phyloP scores from a whole-genome alignment of 192 early-diverging fungal genomes.

The Gigaspora rosea region DNA sequence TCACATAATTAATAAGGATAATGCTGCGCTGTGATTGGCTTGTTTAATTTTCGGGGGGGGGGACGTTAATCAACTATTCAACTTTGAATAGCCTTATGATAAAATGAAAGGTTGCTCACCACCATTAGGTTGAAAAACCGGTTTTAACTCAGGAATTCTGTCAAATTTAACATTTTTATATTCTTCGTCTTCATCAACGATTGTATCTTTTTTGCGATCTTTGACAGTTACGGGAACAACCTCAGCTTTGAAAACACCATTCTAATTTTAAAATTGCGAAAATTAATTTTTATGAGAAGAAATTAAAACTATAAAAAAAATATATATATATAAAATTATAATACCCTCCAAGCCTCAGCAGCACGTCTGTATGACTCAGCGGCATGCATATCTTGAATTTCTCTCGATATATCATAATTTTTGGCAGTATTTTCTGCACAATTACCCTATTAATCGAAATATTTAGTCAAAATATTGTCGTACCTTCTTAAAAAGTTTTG shows the following conservation, averaged over 20 bases:
- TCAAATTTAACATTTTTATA: slow-evolving; percentile 92
- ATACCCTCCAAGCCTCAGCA: slow-evolving; percentile 79
- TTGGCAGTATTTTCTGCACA: slow-evolving; percentile 87
- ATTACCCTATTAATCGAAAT: slow-evolving; percentile 51
- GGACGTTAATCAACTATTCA: no score
- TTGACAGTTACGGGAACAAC: slow-evolving; percentile 83
- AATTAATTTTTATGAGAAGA: no score
- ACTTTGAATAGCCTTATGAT: no score
- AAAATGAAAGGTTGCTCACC: no score
- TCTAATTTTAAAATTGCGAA: slow-evolving; percentile 8
- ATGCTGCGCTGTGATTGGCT: no score
- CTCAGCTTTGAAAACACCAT: slow-evolving; percentile 80
- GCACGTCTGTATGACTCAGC: slow-evolving; percentile 83
- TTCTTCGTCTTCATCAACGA: slow-evolving; percentile 88
- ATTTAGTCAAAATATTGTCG: neutral
- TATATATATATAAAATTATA: neutral
- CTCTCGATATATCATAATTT: slow-evolving; percentile 83
- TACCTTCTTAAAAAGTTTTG: neutral
- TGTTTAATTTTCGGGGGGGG: no score
- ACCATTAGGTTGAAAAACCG: slow-evolving; percentile 81
- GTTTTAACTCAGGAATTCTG: slow-evolving; percentile 74
- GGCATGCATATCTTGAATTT: slow-evolving; percentile 90
- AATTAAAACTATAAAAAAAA: no score
- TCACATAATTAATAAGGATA: no score
- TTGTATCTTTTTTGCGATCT: slow-evolving; percentile 78